Conservation (phyloP, 2,329 filamentous ascomycete species). For the Aspergillus ibericus region DNA sequence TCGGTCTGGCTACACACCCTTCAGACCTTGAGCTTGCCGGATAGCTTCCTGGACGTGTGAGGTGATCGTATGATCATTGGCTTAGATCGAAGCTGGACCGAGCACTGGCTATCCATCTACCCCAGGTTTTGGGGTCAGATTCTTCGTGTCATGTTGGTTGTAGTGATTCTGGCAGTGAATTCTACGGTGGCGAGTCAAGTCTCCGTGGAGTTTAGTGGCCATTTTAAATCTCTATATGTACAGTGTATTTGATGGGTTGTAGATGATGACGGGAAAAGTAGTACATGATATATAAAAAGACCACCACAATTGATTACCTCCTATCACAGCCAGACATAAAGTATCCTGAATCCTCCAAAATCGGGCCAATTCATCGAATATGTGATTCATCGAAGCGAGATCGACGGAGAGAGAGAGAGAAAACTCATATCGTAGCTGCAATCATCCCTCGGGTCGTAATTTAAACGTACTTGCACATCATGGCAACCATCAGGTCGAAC, state of each 20-base stretch:
- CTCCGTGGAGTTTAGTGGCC: slow-evolving; percentile 23
- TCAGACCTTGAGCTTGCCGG: neutral
- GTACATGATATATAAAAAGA: slow-evolving; percentile 34
- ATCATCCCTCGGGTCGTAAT: slow-evolving; percentile 15
- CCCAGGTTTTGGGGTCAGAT: neutral
- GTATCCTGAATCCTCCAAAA: neutral
- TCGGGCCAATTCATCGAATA: neutral
- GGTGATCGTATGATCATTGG: neutral
- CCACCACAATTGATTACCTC: slow-evolving; percentile 26
- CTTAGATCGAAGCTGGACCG: neutral
- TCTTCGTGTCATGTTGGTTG: too few relatives aligned
- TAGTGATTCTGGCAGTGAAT: too few relatives aligned
- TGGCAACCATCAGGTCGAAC: slow-evolving; percentile 88
- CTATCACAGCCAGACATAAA: slow-evolving; percentile 9
- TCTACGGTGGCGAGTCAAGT: too few relatives aligned
- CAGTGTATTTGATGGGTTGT: slow-evolving; percentile 26
- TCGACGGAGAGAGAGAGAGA: neutral
- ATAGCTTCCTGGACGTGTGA: neutral
- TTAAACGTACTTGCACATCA: slow-evolving; percentile 83
- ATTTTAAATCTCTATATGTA: slow-evolving; percentile 33
- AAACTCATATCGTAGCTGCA: slow-evolving; percentile 1
- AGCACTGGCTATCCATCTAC: slow-evolving; percentile 1
- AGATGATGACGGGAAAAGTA: slow-evolving; percentile 27
- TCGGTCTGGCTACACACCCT: neutral
- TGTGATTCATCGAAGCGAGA: neutral